Percentiles rank a stretch among this genome's conserved stretches.
Evolutionary conservation across 768 basidiomycete species (phyloP).

Genomic region (Leccinum obscurum): DNA sequence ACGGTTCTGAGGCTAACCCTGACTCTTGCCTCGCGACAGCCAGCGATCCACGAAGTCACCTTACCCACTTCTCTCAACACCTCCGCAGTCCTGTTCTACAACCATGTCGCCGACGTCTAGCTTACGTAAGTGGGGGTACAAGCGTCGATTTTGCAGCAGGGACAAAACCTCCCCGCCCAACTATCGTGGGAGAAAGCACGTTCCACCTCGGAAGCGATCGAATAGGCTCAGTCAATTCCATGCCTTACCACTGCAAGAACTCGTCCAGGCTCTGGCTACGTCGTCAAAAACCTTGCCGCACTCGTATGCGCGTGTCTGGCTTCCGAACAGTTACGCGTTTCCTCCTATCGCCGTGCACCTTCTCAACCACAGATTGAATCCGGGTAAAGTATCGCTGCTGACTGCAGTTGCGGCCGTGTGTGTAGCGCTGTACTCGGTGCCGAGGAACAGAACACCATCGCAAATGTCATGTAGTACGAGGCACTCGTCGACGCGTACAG

Average conservation of each 20-base stretch:
- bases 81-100: too few relatives aligned
- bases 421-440: constrained; percentile 18
- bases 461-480: constrained; percentile 25
- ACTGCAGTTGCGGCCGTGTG: constrained; percentile 28
- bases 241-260: constrained; percentile 24
- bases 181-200: neutral
- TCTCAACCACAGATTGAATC: constrained; percentile 21
- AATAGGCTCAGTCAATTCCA: constrained; percentile 25
- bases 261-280: constrained; percentile 30
- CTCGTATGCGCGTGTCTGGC: constrained; percentile 34
- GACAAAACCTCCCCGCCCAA: too few relatives aligned
- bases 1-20: neutral
- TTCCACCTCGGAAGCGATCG: constrained; percentile 16
- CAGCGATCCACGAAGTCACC: too few relatives aligned
- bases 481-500: constrained; percentile 32
- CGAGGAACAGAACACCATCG: neutral
- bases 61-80: too few relatives aligned
- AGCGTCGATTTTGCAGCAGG: too few relatives aligned
- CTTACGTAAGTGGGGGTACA: too few relatives aligned
- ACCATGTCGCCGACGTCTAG: too few relatives aligned
- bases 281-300: constrained; percentile 22
- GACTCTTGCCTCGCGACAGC: too few relatives aligned
- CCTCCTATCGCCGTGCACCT: neutral
- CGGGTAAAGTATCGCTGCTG: constrained; percentile 29
- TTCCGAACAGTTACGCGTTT: constrained; percentile 29